Percentiles rank a stretch among this genome's conserved stretches.
These are phyloP conservation scores for Pochonia chlamydosporia DNA, from an alignment of 2,329 filamentous ascomycete species.

Conservation along the genomic window DNA sequence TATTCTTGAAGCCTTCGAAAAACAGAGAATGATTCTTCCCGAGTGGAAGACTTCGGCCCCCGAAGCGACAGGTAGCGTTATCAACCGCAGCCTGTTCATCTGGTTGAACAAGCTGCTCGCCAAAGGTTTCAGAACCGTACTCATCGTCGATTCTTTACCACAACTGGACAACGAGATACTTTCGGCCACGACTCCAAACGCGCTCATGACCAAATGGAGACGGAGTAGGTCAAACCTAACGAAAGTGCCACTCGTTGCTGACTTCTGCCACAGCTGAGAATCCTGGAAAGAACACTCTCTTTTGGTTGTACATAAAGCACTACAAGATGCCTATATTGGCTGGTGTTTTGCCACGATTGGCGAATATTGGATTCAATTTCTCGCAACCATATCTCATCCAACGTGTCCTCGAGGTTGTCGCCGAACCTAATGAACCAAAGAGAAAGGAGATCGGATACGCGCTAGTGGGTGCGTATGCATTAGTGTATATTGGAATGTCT, in stretches of 20 bases:
- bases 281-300: conserved; percentile 16
- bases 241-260: not conserved
- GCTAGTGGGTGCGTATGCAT: conserved; percentile 31
- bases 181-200: conserved; percentile 9
- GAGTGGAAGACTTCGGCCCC: conserved; percentile 6
- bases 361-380: conserved; percentile 31
- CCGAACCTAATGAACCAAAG: conserved; percentile 14
- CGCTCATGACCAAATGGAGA: conserved; percentile 10
- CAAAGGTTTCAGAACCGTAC: conserved; percentile 17
- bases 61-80: not conserved
- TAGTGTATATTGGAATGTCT: conserved; percentile 34
- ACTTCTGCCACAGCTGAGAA: conserved; percentile 13
- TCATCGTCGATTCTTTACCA: conserved; percentile 14
- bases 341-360: conserved; percentile 28
- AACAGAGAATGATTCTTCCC: conserved; percentile 18
- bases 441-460: conserved; percentile 27
- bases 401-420: conserved; percentile 24
- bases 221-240: conserved; percentile 3
- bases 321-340: conserved; percentile 21
- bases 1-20: conserved; percentile 14
- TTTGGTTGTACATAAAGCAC: conserved; percentile 16
- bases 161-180: conserved; percentile 13
- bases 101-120: conserved; percentile 25
- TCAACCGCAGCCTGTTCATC: conserved; percentile 18
- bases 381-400: conserved; percentile 37